A percentile compares a stretch with the other conserved stretches of the same genome.
Evolutionary conservation across 176 grass and related monocot species (phyloP).

Genomic region (Triticum timopheevii): DNA sequence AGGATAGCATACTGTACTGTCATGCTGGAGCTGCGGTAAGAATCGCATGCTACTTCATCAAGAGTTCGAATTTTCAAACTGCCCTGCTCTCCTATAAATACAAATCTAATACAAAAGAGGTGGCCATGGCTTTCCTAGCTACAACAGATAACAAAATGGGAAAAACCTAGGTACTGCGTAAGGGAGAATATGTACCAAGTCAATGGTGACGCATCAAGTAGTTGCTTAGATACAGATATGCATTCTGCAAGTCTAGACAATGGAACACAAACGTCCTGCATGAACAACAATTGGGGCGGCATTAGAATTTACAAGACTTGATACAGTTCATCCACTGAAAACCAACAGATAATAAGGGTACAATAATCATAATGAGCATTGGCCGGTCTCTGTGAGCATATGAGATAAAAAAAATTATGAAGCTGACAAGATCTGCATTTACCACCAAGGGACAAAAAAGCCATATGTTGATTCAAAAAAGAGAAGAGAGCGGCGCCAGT

Average conservation of each 20-base stretch:
- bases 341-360: neutral
- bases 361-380: conserved; percentile 16
- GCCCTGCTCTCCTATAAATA: neutral
- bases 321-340: conserved; percentile 22
- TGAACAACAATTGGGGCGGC: conserved; percentile 3
- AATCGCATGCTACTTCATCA: neutral
- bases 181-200: conserved; percentile 63
- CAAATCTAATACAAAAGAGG: neutral
- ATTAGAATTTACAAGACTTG: conserved; percentile 14
- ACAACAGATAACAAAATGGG: neutral
- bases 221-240: conserved; percentile 80
- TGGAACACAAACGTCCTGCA: conserved; percentile 94
- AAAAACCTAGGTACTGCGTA: neutral
- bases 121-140: neutral
- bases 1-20: neutral
- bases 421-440: too few relatives aligned
- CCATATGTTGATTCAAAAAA: conserved; percentile 9
- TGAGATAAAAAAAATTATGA: too few relatives aligned
- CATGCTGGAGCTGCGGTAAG: conserved; percentile 3
- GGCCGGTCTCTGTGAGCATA: neutral
- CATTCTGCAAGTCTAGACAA: conserved; percentile 96
- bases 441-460: neutral
- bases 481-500: neutral
- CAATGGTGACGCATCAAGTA: conserved; percentile 85
- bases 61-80: neutral